Base-by-base conservation (phyloP, 129 eudicot genomes). In the Centrapalus pauciflorus region DNA sequence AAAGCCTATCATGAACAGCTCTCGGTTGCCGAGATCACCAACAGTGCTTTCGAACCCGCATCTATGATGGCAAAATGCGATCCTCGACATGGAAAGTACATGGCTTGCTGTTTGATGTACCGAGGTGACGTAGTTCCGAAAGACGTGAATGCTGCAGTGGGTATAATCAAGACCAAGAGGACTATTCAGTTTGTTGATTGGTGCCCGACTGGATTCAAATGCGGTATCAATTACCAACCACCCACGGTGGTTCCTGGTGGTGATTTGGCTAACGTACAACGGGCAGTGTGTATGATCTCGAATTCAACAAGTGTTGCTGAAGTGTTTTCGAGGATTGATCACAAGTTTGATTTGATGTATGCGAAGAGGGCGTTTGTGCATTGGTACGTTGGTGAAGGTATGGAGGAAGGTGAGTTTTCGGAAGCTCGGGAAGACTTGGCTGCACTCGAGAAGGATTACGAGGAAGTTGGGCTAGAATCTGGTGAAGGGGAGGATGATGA, bases 231-330 rank as follows among this genome's bases (percentile, higher is more conserved):
- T 62, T 88, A 88, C 78, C 96, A 88, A 77, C 88, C 96, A 1
- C 96, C 96, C 0, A 88, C 96, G 9, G 91, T 88, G 30, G 96
- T 88, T 20, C 96, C 96, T 2, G 96, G 96, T 35, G 96, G 96
- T 0, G 96, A 88, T 59, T 72, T 88, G 70, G 96, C 96, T 9
- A 88, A 88, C 68, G 96, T 84, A 55, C 96, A 88, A 60, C 72
- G 96, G 32, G 96, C 91, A 0, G 96, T 88, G 26, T 88, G 96
- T 9, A 88, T 88, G 96, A 88, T 88, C 14, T 88, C 96, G 0
- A 88, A 88, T 66, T 88, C 96, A n/a, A 88, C 96, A 0, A 88
- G 96, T 50, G 96, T 88, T 32, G 96, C 96, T 55, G 96, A 88
- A 57, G 96, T 88, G 71, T 88, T 88, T 54, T 88, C 96, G 0